Evolutionary conservation across 2,329 filamentous ascomycete species (phyloP), one percentile per base, ranked within the genome.

Genomic region (Fusarium setosum): DNA sequence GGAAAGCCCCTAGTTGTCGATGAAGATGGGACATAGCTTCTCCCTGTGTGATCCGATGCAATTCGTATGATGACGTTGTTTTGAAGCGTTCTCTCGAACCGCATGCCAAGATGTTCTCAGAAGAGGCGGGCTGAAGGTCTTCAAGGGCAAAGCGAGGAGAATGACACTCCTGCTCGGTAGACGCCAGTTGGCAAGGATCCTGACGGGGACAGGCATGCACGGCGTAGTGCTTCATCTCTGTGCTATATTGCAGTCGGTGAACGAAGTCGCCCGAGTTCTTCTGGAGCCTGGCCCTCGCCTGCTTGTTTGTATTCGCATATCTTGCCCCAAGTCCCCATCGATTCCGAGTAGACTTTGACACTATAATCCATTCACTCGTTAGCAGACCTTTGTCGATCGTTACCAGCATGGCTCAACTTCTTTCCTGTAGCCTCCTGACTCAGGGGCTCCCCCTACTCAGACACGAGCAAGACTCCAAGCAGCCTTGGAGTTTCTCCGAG

Each of bases 381-480:
- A 54, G 45, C 56, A 61, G 32, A 56, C 47, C 57, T 57, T 62
- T 59, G 57, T 69, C 67, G 17, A 66, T 73, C 64, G 40, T 70
- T 70, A 55, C 45, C 37, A 73, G n/a, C 56, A 73, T 73, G 72
- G 44, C 72, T n/a, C 67, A 73, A 54, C 18, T 71, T 17, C 66
- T 73, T 34, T 56, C 69, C 2, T 68, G 63, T 32, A 64, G 58
- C 18, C 56, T 73, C 44, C 63, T 73, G 5, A 45, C 52, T 41
- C 65, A 66, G 44, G 69, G 63, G 32, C 58, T 73, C 11, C 69
- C 72, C 52, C 65, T 71, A 20, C 59, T 69, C 12, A 42, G 57
- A 34, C 65, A 56, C 20, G 59, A 69, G 7, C 60, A 64, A 21
- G 52, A 62, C 15, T 37, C 58, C 17, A 68, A 74, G 31, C n/a